These are phyloP conservation scores for Urtica urens DNA, from an alignment of 306 rosid species.

Conservation along the genomic window DNA sequence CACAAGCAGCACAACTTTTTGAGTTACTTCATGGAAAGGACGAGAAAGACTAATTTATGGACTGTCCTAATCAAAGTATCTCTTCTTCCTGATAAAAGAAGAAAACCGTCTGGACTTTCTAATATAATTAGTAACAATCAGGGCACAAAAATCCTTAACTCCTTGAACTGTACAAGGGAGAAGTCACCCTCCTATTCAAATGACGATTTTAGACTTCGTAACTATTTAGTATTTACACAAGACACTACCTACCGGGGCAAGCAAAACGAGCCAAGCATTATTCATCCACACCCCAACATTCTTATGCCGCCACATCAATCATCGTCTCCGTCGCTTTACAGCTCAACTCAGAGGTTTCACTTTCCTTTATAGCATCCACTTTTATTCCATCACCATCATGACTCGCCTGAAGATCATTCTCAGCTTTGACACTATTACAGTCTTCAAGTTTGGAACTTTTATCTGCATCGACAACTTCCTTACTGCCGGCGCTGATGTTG, in stretches of 20 bases:
- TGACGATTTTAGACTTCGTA: conserved; percentile 25
- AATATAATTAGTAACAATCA: conserved; percentile 22
- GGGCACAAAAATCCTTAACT: conserved; percentile 9
- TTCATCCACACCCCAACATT: conserved; percentile 5
- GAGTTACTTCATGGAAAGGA: not conserved
- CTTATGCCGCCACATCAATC: conserved; percentile 33
- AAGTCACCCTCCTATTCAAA: conserved; percentile 30
- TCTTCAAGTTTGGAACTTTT: conserved; percentile 26
- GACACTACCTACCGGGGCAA: conserved; percentile 17
- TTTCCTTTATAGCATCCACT: conserved; percentile 24
- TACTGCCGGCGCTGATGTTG: conserved; percentile 22
- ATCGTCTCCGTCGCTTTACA: conserved; percentile 23
- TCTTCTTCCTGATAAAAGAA: too few species aligned
- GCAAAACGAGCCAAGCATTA: conserved; percentile 21
- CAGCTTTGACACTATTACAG: conserved; percentile 21
- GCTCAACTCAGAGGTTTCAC: conserved; percentile 27
- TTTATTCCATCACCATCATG: conserved; percentile 18
- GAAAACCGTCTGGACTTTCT: conserved; percentile 10
- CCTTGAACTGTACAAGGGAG: conserved; percentile 45
- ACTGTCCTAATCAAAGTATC: conserved; percentile 16
- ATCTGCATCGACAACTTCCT: conserved; percentile 17
- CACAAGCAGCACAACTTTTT: too few species aligned
- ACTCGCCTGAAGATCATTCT: conserved; percentile 14
- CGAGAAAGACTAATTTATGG: conserved; percentile 4
- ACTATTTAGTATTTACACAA: conserved; percentile 63